Evolutionary conservation across 345 rosid genomes (phyloP).

Genomic region (Bruguiera sexangula): DNA sequence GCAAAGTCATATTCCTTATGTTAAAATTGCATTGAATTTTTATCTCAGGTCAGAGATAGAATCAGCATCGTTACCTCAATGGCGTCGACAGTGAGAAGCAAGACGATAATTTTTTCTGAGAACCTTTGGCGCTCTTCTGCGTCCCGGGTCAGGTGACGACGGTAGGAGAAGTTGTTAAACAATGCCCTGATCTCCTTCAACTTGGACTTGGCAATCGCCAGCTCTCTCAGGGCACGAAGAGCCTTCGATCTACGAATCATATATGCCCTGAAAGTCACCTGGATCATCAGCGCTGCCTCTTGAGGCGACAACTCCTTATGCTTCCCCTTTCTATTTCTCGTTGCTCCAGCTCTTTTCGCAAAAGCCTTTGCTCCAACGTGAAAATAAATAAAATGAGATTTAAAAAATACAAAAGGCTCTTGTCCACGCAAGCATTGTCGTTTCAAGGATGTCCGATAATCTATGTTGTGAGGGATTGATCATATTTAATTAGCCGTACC

Average conservation of each 20-base stretch:
- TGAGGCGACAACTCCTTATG: slow-evolving; percentile 65
- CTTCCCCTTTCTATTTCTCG: slow-evolving; percentile 63
- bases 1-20: too few species aligned
- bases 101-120: slow-evolving; percentile 78
- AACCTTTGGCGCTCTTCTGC: slow-evolving; percentile 87
- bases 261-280: slow-evolving; percentile 74
- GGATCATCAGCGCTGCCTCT: slow-evolving; percentile 84
- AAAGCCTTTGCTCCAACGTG: slow-evolving; percentile 53
- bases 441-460: neutral
- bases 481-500: slow-evolving; percentile 33
- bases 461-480: too few species aligned
- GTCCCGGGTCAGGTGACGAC: slow-evolving; percentile 60
- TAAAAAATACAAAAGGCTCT: neutral
- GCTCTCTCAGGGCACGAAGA: slow-evolving; percentile 83
- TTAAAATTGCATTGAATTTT: neutral
- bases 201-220: slow-evolving; percentile 86
- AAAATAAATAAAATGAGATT: slow-evolving; percentile 1
- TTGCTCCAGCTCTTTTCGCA: slow-evolving; percentile 55
- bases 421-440: neutral
- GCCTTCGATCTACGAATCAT: slow-evolving; percentile 71
- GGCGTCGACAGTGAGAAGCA: slow-evolving; percentile 91
- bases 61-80: slow-evolving; percentile 61
- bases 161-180: slow-evolving; percentile 80
- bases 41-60: neutral
- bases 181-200: slow-evolving; percentile 77